A percentile compares a stretch with the other conserved stretches of the same genome.
These are phyloP conservation scores for Penicillium hordei DNA, from an alignment of 2,329 filamentous ascomycete species.

Conservation along the genomic window DNA sequence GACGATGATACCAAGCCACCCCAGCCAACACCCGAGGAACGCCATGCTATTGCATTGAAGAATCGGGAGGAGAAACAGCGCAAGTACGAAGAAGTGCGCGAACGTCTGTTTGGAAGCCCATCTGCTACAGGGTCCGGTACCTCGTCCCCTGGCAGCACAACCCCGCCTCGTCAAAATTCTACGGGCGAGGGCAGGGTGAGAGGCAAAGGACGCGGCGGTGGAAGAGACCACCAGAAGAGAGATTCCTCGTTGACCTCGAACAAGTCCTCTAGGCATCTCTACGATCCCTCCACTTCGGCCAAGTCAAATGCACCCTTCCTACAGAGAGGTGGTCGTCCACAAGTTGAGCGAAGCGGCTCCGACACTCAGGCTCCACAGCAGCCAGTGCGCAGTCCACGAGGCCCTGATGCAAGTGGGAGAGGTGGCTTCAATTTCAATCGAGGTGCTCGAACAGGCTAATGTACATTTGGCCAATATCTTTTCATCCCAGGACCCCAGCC, in stretches of 20 bases:
- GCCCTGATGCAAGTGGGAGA: constrained; percentile 73
- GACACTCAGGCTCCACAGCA: constrained; percentile 48
- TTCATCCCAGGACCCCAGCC: not conserved
- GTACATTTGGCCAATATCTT: constrained; percentile 12
- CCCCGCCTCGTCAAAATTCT: constrained; percentile 53
- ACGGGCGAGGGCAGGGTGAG: constrained; percentile 41
- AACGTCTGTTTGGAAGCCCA: constrained; percentile 75
- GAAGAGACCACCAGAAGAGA: constrained; percentile 45
- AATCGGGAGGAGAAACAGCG: constrained; percentile 87
- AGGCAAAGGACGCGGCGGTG: constrained; percentile 53
- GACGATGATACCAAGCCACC: constrained; percentile 63
- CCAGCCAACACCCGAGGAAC: constrained; percentile 71
- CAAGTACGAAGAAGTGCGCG: constrained; percentile 83
- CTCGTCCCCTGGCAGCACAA: constrained; percentile 62
- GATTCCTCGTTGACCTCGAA: constrained; percentile 40
- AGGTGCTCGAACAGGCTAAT: constrained; percentile 51
- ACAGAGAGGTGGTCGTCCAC: constrained; percentile 45
- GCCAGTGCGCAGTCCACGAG: constrained; percentile 70
- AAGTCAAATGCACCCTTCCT: constrained; percentile 58
- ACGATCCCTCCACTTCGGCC: constrained; percentile 70
- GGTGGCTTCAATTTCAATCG: constrained; percentile 76
- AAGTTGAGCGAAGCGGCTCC: constrained; percentile 42
- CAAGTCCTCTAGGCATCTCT: constrained; percentile 61
- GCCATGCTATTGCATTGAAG: constrained; percentile 71
- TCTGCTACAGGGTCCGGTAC: constrained; percentile 50